phyloP scores from a whole-genome alignment of 2,329 filamentous ascomycete genomes.

The Colletotrichum liaoningense region DNA sequence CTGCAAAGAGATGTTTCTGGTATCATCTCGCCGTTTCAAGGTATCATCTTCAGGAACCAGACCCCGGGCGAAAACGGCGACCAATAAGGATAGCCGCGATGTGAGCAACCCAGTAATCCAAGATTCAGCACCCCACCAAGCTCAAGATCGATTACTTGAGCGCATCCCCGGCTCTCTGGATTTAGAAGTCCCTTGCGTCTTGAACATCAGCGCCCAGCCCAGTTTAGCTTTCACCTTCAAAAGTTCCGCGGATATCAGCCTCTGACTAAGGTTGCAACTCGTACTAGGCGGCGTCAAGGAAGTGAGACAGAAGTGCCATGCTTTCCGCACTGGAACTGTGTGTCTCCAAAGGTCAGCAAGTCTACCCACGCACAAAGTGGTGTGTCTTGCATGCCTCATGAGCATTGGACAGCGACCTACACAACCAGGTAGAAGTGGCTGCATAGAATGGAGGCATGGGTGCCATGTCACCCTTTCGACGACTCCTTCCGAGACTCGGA shows the following conservation, averaged over 20 bases:
- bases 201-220: background rate
- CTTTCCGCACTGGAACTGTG: background rate
- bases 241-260: background rate
- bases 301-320: background rate
- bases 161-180: background rate
- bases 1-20: background rate
- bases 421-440: too few relatives aligned
- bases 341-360: background rate
- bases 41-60: background rate
- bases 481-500: background rate
- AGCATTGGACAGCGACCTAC: too few relatives aligned
- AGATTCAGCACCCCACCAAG: background rate
- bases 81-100: background rate
- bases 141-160: background rate
- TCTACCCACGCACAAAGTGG: background rate
- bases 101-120: background rate
- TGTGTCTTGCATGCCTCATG: background rate
- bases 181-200: background rate
- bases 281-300: background rate
- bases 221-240: background rate
- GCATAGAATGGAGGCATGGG: background rate
- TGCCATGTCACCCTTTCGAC: background rate
- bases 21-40: background rate
- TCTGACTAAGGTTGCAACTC: background rate
- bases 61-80: background rate